These are phyloP conservation scores for Ceriops tagal DNA, from an alignment of 345 rosid species.

Conservation along the genomic window DNA sequence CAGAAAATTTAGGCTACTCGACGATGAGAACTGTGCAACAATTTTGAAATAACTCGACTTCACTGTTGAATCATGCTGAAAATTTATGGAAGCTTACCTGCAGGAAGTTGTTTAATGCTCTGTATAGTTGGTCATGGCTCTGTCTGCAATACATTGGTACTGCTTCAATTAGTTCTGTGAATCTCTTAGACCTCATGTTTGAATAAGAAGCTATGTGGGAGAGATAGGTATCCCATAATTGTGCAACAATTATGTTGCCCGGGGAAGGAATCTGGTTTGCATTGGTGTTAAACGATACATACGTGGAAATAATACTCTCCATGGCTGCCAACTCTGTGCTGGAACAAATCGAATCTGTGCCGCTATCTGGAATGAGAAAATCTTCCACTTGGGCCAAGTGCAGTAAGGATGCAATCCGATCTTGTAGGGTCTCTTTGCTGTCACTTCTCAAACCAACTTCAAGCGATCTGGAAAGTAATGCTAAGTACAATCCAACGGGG, in stretches of 20 bases:
- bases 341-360: conserved; percentile 31
- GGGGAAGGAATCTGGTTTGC: conserved; percentile 33
- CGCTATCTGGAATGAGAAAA: conserved; percentile 42
- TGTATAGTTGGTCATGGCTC: conserved; percentile 65
- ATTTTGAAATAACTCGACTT: background rate
- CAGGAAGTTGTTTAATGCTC: conserved; percentile 55
- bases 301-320: conserved; percentile 51
- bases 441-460: conserved; percentile 40
- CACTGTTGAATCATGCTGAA: background rate
- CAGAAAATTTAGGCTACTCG: background rate
- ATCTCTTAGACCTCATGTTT: conserved; percentile 38
- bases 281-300: conserved; percentile 36
- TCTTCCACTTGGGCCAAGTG: conserved; percentile 51
- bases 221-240: conserved; percentile 62
- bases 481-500: conserved; percentile 72
- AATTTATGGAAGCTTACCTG: conserved; percentile 35
- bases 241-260: conserved; percentile 46
- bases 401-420: conserved; percentile 52
- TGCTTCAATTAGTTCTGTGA: conserved; percentile 54
- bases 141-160: conserved; percentile 55
- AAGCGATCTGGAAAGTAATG: conserved; percentile 49
- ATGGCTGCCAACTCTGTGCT: conserved; percentile 50
- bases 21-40: background rate
- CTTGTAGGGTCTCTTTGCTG: conserved; percentile 42
- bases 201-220: conserved; percentile 41